A percentile compares a stretch with the other conserved stretches of the same genome.
phyloP scores from a whole-genome alignment of 768 basidiomycete genomes.

The Xanthoconium stramineum region DNA sequence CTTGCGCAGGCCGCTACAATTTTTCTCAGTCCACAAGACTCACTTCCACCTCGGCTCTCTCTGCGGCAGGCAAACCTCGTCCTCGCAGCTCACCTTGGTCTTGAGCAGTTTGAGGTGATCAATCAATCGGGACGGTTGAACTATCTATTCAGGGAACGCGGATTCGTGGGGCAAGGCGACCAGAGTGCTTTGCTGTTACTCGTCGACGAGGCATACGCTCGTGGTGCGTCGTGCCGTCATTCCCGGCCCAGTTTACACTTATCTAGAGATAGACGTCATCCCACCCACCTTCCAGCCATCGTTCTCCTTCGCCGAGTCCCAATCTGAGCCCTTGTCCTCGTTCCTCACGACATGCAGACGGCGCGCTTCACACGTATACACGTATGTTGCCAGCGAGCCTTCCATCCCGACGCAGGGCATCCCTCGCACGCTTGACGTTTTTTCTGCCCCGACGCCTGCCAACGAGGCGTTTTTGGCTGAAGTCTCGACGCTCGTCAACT shows the following conservation, averaged over 20 bases:
- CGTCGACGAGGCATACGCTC: conserved; percentile 51
- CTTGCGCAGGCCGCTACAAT: conserved; percentile 53
- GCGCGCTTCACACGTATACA: conserved; percentile 56
- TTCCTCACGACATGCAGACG: conserved; percentile 57
- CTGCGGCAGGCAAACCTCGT: conserved; percentile 55
- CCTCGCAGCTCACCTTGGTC: conserved; percentile 67
- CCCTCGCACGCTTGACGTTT: conserved; percentile 38
- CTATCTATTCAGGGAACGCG: conserved; percentile 32
- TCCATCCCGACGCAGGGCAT: conserved; percentile 29
- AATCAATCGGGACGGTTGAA: conserved; percentile 28
- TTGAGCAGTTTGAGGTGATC: conserved; percentile 60
- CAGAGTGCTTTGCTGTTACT: conserved; percentile 53
- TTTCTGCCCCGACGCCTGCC: conserved; percentile 39
- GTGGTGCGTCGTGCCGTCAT: conserved; percentile 40
- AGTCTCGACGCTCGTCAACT: conserved; percentile 47
- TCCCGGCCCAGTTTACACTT: background rate
- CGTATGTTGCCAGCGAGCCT: conserved; percentile 46
- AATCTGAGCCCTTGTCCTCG: conserved; percentile 39
- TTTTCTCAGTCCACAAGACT: conserved; percentile 51
- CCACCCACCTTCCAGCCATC: conserved; percentile 49
- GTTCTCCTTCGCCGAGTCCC: conserved; percentile 39
- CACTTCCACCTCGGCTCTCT: conserved; percentile 40
- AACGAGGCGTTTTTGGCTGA: conserved; percentile 40
- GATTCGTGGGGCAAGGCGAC: conserved; percentile 57
- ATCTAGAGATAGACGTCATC: conserved; percentile 46